These are phyloP conservation scores for Bruguiera hainesii DNA, from an alignment of 441 rosid genomes.

Conservation along the genomic window DNA sequence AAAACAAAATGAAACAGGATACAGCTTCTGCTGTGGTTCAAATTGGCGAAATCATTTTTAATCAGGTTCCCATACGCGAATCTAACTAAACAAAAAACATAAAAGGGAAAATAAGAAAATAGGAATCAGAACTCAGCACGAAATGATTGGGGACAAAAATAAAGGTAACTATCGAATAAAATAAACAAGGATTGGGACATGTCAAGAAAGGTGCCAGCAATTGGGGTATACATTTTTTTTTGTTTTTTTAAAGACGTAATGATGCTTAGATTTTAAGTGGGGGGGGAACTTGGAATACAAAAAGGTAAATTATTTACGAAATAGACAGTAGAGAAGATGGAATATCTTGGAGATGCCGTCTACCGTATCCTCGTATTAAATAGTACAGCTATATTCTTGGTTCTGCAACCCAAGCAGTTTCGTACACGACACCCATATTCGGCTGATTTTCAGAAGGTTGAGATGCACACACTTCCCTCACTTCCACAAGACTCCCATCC, in stretches of 20 bases:
- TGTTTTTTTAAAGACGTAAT: not conserved
- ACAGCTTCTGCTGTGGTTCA: too few relatives aligned
- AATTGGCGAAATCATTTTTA: not conserved
- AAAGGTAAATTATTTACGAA: too few relatives aligned
- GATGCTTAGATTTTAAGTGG: too few relatives aligned
- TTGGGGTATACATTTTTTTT: not conserved
- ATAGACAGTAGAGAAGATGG: too few relatives aligned
- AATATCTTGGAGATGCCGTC: too few relatives aligned
- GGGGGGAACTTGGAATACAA: not conserved
- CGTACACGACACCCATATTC: conserved; percentile 41
- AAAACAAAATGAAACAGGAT: too few relatives aligned
- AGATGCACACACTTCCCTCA: not conserved
- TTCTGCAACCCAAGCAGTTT: conserved; percentile 6
- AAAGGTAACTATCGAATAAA: too few relatives aligned
- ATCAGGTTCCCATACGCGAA: not conserved
- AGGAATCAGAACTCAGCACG: not conserved
- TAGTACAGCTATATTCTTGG: too few relatives aligned
- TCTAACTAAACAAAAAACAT: not conserved
- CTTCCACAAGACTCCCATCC: not conserved
- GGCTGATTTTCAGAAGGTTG: conserved; percentile 14
- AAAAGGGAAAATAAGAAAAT: not conserved
- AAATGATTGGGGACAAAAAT: conserved; percentile 1
- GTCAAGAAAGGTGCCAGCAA: conserved; percentile 16
- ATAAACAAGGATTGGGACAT: not conserved
- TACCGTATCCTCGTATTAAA: too few relatives aligned